phyloP scores from a whole-genome alignment of 1,284 basidiomycete species.

The Mycosarcoma mackinlayi region DNA sequence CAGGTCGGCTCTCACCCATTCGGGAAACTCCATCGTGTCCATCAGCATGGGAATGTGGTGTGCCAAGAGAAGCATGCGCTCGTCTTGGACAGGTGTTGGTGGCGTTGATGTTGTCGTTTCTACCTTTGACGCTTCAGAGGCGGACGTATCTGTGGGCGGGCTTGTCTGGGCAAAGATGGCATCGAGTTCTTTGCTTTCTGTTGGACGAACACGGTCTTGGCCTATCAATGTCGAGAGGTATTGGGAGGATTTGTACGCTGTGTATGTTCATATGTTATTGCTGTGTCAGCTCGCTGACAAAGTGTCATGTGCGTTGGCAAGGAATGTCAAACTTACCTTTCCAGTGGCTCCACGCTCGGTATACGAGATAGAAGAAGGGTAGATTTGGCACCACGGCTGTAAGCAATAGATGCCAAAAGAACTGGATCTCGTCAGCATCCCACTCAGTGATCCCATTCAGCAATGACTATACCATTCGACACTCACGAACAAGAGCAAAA shows the following conservation, averaged over 20 bases:
- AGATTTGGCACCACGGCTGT: slow-evolving; percentile 64
- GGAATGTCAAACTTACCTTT: slow-evolving; percentile 39
- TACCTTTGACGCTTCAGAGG: slow-evolving; percentile 10
- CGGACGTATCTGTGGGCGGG: slow-evolving; percentile 3
- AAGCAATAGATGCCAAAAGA: neutral
- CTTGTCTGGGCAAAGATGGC: slow-evolving; percentile 33
- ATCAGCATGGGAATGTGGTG: slow-evolving; percentile 43
- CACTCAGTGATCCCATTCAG: neutral
- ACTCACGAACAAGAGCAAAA: slow-evolving; percentile 61
- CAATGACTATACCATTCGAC: neutral
- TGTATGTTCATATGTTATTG: too few species aligned
- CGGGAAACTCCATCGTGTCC: slow-evolving; percentile 45
- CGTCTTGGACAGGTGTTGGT: slow-evolving; percentile 15
- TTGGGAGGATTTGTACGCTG: slow-evolving; percentile 58
- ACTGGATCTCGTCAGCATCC: neutral
- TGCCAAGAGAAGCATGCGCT: slow-evolving; percentile 35
- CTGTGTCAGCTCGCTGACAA: too few species aligned
- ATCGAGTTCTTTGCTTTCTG: slow-evolving; percentile 54
- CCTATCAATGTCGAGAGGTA: slow-evolving; percentile 51
- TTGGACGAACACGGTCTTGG: slow-evolving; percentile 48
- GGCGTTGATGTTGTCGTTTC: slow-evolving; percentile 1
- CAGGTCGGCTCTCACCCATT: slow-evolving; percentile 46
- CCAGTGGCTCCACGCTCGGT: slow-evolving; percentile 64
- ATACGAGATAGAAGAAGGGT: slow-evolving; percentile 66
- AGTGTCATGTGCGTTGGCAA: neutral